Evolutionary conservation across 148 eudicot genomes (phyloP), one percentile per base, ranked within the genome.

Genomic region (Dianthus caryophyllus): DNA sequence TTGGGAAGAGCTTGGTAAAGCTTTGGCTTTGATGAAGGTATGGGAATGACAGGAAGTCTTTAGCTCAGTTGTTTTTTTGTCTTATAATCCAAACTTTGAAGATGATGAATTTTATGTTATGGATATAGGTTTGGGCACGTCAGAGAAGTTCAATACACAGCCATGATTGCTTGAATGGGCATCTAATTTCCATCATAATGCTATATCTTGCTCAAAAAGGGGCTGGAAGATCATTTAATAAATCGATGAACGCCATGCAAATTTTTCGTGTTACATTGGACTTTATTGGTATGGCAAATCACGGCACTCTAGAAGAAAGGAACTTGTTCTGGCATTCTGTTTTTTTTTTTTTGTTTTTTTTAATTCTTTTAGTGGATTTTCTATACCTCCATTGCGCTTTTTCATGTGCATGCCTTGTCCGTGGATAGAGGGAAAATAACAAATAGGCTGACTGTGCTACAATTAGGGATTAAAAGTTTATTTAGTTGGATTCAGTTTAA

Each of bases 91-190:
- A 13, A 57, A 36, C 15, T 33, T 43, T 8, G 41, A 14, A 39
- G 38, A 48, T 58, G 47, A 18, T 53, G 24, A 61, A 25, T 65
- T 53, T 81, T 46, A 57, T 64, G 6, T 55, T 38, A 24, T 84
- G 70, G 70, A 16, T 88, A 65, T 73, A 94, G 98, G 88, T 90
- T 43, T 94, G 97, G 98, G 96, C 97, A 70, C 90, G 96, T 60
- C 94, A 90, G 59, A 86, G 96, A 77, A 80, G 87, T 79, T 83
- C 90, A 51, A 67, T 90, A 61, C 79, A 77, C 76, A 65, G 81
- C 67, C 79, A 88, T 79, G 97, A 94, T 80, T 88, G 96, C 80
- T 66, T 94, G 57, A 88, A 73, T 82, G 98, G 96, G 65, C 84
- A 82, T 64, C 69, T 88, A 47, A 73, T 94, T 21, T 72, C 98